A percentile compares a stretch with the other conserved stretches of the same genome.
Evolutionary conservation across 2,329 filamentous ascomycete genomes (phyloP).

Genomic region (Diaporthe humulicola): DNA sequence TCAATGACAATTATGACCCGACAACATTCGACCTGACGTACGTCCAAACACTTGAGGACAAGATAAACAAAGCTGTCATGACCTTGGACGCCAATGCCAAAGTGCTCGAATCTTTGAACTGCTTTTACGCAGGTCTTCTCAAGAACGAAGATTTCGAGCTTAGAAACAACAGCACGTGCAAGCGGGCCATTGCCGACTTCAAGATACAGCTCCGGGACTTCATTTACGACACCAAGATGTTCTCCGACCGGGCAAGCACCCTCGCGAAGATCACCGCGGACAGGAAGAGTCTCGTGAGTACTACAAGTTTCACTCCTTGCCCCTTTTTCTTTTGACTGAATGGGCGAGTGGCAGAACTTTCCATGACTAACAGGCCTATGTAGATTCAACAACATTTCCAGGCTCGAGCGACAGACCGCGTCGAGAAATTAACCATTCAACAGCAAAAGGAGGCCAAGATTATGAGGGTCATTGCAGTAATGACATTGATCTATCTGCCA

Average conservation of each 20-base stretch:
- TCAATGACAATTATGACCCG: slow-evolving; percentile 39
- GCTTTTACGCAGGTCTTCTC: slow-evolving; percentile 47
- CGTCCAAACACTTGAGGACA: slow-evolving; percentile 55
- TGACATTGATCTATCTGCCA: slow-evolving; percentile 47
- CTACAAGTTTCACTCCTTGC: too few relatives aligned
- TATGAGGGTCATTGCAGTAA: slow-evolving; percentile 47
- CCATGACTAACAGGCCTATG: too few relatives aligned
- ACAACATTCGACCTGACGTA: slow-evolving; percentile 46
- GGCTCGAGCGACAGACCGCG: neutral
- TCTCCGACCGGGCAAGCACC: neutral
- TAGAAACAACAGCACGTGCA: slow-evolving; percentile 34
- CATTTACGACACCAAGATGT: slow-evolving; percentile 40
- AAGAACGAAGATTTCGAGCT: slow-evolving; percentile 45
- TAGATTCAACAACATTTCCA: neutral
- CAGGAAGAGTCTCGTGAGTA: slow-evolving; percentile 50
- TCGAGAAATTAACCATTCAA: slow-evolving; percentile 8
- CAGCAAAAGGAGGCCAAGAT: slow-evolving; percentile 42
- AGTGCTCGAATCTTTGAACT: slow-evolving; percentile 49
- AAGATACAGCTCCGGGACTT: slow-evolving; percentile 50
- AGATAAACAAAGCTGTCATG: slow-evolving; percentile 51
- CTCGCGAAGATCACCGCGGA: slow-evolving; percentile 41
- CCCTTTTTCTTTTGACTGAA: too few relatives aligned
- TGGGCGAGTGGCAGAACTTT: too few relatives aligned
- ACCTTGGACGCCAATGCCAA: slow-evolving; percentile 54
- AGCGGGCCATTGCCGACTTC: slow-evolving; percentile 46